phyloP scores from a whole-genome alignment of 208 protist genomes.

The Leptomonas seymouri region DNA sequence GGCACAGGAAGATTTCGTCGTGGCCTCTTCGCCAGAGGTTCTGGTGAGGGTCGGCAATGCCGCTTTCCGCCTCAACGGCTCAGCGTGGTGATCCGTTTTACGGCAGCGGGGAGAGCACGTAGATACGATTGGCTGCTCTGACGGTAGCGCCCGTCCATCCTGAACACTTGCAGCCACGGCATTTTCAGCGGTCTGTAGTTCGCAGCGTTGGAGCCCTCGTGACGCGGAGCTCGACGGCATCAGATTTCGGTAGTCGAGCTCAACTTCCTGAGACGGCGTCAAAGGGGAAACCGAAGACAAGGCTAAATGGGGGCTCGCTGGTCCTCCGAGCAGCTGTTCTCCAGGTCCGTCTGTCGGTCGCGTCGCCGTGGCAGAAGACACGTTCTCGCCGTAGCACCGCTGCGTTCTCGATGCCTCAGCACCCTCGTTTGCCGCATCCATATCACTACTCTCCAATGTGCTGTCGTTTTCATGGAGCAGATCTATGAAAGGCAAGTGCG shows the following conservation, averaged over 20 bases:
- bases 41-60: not conserved
- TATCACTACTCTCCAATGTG: not conserved
- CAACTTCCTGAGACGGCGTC: not conserved
- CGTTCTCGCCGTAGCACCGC: slow-evolving; percentile 11
- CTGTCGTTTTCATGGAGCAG: not conserved
- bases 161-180: not conserved
- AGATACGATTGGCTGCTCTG: not conserved
- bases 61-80: not conserved
- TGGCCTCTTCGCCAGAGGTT: not conserved
- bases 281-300: not conserved
- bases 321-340: no score
- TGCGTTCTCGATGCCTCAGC: not conserved
- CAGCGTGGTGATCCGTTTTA: not conserved
- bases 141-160: not conserved
- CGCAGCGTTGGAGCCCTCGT: not conserved
- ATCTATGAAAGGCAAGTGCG: not conserved
- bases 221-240: not conserved
- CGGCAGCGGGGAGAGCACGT: not conserved
- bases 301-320: not conserved
- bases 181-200: not conserved
- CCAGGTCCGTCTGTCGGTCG: not conserved
- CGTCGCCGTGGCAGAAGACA: slow-evolving; percentile 1
- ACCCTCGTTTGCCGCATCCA: not conserved
- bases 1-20: no score
- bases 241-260: not conserved